Percentiles rank a stretch among this genome's conserved stretches.
Evolutionary conservation across 305 asterid species (phyloP).

Genomic region (Petunia hybrid): DNA sequence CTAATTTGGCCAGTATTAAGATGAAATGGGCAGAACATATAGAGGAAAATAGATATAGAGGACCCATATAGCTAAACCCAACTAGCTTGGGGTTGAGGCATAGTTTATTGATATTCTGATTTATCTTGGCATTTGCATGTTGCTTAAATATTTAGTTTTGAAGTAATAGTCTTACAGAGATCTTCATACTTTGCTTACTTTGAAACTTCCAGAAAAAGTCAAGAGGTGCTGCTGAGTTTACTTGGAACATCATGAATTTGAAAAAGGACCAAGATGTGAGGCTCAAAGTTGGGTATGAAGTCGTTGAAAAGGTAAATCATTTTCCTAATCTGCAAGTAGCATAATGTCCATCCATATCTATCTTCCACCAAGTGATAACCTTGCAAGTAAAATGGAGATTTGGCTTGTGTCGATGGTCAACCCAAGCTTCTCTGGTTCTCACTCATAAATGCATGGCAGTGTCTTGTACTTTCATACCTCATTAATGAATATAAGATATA

Average conservation of each 20-base stretch:
- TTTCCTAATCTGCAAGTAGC: slow-evolving; percentile 24
- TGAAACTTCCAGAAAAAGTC: slow-evolving; percentile 55
- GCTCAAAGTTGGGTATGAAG: slow-evolving; percentile 80
- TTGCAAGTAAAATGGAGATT: not conserved
- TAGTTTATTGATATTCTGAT: not conserved
- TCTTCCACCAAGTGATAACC: not conserved
- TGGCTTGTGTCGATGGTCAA: slow-evolving; percentile 9
- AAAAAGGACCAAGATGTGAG: slow-evolving; percentile 81
- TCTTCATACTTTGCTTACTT: not conserved
- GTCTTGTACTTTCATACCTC: slow-evolving; percentile 3
- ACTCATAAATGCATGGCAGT: not conserved
- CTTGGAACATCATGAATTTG: slow-evolving; percentile 65
- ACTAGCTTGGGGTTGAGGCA: not conserved
- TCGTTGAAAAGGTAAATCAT: slow-evolving; percentile 65
- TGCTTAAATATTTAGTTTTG: slow-evolving; percentile 19
- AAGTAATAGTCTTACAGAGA: not conserved
- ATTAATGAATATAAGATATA: not conserved
- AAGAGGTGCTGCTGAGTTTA: slow-evolving; percentile 78
- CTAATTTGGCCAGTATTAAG: not conserved
- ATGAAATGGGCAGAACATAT: not conserved
- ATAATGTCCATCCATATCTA: not conserved
- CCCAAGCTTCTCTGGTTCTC: slow-evolving; percentile 17
- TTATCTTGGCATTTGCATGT: not conserved
- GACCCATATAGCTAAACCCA: slow-evolving; percentile 5
- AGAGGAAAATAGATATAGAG: not conserved